A percentile compares a stretch with the other conserved stretches of the same genome.
These are phyloP conservation scores for Cucurbita maxima DNA, from an alignment of 306 rosid genomes.

Conservation along the genomic window DNA sequence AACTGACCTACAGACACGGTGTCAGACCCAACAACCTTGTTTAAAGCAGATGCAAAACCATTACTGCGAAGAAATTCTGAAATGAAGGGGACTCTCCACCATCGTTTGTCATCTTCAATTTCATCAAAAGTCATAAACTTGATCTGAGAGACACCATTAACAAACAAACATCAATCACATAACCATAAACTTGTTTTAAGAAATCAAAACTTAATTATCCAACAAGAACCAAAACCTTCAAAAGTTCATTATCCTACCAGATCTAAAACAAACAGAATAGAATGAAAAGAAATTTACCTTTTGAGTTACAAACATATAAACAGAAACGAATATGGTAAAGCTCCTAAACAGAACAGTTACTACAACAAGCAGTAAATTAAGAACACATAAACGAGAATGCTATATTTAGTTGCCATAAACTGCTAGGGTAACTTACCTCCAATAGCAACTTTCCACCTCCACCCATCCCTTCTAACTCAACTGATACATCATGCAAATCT, in stretches of 20 bases:
- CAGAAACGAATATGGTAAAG: neutral
- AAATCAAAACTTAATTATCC: neutral
- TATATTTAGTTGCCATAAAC: neutral
- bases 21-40: slow-evolving; percentile 55
- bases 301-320: neutral
- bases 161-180: neutral
- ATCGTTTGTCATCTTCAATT: slow-evolving; percentile 67
- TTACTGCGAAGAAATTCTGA: slow-evolving; percentile 52
- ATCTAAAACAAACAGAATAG: neutral
- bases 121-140: slow-evolving; percentile 70
- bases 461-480: slow-evolving; percentile 97
- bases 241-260: neutral
- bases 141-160: slow-evolving; percentile 42
- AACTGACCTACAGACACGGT: slow-evolving; percentile 77
- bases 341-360: neutral
- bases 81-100: slow-evolving; percentile 66
- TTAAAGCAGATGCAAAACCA: slow-evolving; percentile 62
- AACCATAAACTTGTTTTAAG: neutral
- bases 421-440: slow-evolving; percentile 47
- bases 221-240: neutral
- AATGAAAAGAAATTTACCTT: neutral
- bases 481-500: slow-evolving; percentile 50
- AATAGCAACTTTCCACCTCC: slow-evolving; percentile 79
- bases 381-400: neutral
- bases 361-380: neutral